Evolutionary conservation across 192 early-diverging fungal species (phyloP), one percentile per base, ranked within the genome.

Genomic region (Linnemannia schmuckeri): DNA sequence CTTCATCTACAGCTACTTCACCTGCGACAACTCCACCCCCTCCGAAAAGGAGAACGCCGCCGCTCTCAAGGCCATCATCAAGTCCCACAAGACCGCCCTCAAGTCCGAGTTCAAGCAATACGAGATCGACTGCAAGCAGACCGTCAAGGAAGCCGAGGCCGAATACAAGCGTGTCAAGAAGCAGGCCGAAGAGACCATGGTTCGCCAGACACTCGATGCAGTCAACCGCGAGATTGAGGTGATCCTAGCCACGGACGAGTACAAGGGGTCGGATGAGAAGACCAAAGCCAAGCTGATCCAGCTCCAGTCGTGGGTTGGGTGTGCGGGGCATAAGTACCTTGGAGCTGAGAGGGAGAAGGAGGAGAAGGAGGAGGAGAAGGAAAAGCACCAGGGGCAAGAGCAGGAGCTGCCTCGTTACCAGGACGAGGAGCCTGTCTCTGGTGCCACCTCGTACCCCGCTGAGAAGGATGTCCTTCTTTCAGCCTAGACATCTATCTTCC

Each of bases 1-100:
- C 0, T 82, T 82, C 75, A 77, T 82, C 44, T 72, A 70, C 70
- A 82, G 18, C 49, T 74, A 70, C 52, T 82, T 82, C 44, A 8
- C 54, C 42, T 52, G 27, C 49, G 40, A 77, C 15, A 44, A 70
- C 27, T 42, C 70, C 40, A 73, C 81, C 30, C 69, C 74, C 1
- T 27, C 52, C 20, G 75, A 82, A 41, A 72, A 66, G 81, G 81
- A 71, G 38, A 82, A 82, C 41, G 68, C 54, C 0, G 46, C 49
- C n/a, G 75, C 81, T 0, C 47, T 82, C 54, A 76, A 72, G 75
- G 70, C 54, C n/a, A 52, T 75, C 35, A 54, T 70, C 70, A 74
- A 80, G 71, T 35, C 40, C 9, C 72, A 57, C 52, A 74, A 80
- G 55, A 2, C 37, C 40, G 40, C 38, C 0, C 54, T 73, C 41